Percentiles rank a stretch among this genome's conserved stretches.
These are phyloP conservation scores for Isatis tinctoria DNA, from an alignment of 345 rosid species.

Conservation along the genomic window DNA sequence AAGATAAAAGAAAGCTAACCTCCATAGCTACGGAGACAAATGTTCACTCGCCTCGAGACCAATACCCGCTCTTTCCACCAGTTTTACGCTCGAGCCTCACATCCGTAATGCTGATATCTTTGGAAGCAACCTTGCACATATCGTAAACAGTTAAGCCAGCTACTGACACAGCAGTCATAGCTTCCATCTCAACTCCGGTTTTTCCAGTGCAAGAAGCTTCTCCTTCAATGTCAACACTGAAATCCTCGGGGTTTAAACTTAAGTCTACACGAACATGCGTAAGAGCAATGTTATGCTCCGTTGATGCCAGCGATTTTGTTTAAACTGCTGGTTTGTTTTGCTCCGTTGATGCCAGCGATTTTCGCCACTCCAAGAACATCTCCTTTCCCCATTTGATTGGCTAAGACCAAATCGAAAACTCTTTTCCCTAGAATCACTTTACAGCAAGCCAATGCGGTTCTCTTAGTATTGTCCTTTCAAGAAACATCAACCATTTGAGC, in stretches of 20 bases:
- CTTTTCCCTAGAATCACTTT: constrained; percentile 65
- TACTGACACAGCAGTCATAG: constrained; percentile 70
- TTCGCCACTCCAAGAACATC: constrained; percentile 93
- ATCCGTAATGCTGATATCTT: constrained; percentile 61
- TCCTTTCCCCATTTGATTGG: constrained; percentile 86
- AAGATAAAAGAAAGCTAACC: constrained; percentile 5
- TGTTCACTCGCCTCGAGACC: constrained; percentile 51
- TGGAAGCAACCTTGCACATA: constrained; percentile 97
- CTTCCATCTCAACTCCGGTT: constrained; percentile 98
- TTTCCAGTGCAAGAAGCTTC: constrained; percentile 75
- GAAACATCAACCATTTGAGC: constrained; percentile 98
- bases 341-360: constrained; percentile 86
- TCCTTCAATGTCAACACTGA: constrained; percentile 71
- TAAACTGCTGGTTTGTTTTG: constrained; percentile 80
- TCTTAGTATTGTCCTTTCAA: constrained; percentile 52
- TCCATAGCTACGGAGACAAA: not conserved
- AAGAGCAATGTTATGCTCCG: constrained; percentile 81
- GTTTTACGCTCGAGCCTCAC: constrained; percentile 62
- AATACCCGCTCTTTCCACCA: constrained; percentile 85
- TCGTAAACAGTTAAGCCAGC: constrained; percentile 93
- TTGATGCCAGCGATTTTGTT: constrained; percentile 85
- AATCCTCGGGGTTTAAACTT: constrained; percentile 52
- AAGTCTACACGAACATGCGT: constrained; percentile 69
- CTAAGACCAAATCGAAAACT: constrained; percentile 74
- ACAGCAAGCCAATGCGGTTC: constrained; percentile 77